Base-by-base conservation (phyloP, 164 flowering plant species). In the Buxus sempervirens region DNA sequence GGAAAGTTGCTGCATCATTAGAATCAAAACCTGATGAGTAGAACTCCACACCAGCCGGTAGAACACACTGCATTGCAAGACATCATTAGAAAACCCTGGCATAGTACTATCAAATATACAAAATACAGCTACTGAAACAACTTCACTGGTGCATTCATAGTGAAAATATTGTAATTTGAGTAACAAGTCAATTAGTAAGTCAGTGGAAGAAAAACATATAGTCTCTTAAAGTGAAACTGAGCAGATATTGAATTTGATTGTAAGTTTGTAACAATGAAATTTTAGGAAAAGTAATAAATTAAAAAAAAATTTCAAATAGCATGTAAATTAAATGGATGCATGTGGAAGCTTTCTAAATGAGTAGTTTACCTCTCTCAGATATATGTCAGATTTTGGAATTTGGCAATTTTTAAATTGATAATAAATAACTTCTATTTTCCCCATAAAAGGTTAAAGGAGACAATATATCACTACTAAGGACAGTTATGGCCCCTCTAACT, bases 1-100 rank as follows among this genome's bases (percentile, higher is more conserved):
- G 99, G 63, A 73, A 80, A 18, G 93, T 84, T 54, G 87, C 76
- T 27, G 73, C 67, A 70, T 92, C 93, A 72, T 75, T 83, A 45
- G 83, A 65, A 78, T 84, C 86, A 75, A 80, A 76, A 1, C 97
- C 97, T 4, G 94, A 86, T 21, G 96, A 69, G 69, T 83, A 88
- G 65, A 95, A 78, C 79, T 83, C 89, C 51, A 92, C 93, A 21
- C 99, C 99, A 61, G 98, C 99, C 23, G 99, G 99, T 41, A 95
- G 75, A 66, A 92, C 98, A 79, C 97, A 92, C 96, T 92, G 87
- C 77, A 79, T 57, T 65, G 48, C 36, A 69, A 38, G 42, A 54
- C 41, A 45, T n/a, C 23, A 28, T 60, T 25, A 67, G 4, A 63
- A 25, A 26, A 36, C 28, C 51, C 38, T 7, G 38, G 26, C 25